A percentile compares a stretch with the other conserved stretches of the same genome.
phyloP scores from a whole-genome alignment of 139 green algal species.

The Auxenochlorella pyrenoidosa region DNA sequence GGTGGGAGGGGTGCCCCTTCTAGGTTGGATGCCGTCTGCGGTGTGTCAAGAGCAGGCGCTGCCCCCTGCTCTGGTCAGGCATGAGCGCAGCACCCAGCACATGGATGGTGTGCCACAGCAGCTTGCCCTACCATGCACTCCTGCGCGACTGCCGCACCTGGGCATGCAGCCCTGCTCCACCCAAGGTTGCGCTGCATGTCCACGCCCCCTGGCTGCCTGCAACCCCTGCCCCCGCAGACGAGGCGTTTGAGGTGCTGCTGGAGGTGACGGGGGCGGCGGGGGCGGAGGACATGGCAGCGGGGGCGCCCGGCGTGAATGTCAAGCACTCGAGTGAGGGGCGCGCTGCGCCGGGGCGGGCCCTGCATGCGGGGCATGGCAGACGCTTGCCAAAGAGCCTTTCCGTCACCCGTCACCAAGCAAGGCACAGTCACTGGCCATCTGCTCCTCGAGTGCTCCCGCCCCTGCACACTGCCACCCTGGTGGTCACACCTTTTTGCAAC shows the following conservation, averaged over 20 bases:
- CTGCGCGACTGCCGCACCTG: background rate
- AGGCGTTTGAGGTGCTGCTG: slow-evolving; percentile 55
- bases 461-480: background rate
- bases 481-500: background rate
- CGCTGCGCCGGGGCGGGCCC: too few species aligned
- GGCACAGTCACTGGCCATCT: too few species aligned
- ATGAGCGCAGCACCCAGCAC: too few species aligned
- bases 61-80: too few species aligned
- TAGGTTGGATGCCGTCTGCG: too few species aligned
- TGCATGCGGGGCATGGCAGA: too few species aligned
- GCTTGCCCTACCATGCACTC: background rate
- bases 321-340: slow-evolving; percentile 31
- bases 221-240: slow-evolving; percentile 42
- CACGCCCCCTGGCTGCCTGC: background rate
- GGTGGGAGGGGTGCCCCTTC: too few species aligned
- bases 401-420: background rate
- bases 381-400: too few species aligned
- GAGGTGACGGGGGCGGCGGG: slow-evolving; percentile 57
- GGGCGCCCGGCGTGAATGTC: slow-evolving; percentile 49
- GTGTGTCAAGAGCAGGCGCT: too few species aligned
- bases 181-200: background rate
- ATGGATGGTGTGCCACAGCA: too few species aligned
- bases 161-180: background rate
- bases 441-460: too few species aligned
- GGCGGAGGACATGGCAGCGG: slow-evolving; percentile 36